Evolutionary conservation across 371 early-diverging fungal species (phyloP), one percentile per base, ranked within the genome.

Genomic region (Smittium mucronatum): DNA sequence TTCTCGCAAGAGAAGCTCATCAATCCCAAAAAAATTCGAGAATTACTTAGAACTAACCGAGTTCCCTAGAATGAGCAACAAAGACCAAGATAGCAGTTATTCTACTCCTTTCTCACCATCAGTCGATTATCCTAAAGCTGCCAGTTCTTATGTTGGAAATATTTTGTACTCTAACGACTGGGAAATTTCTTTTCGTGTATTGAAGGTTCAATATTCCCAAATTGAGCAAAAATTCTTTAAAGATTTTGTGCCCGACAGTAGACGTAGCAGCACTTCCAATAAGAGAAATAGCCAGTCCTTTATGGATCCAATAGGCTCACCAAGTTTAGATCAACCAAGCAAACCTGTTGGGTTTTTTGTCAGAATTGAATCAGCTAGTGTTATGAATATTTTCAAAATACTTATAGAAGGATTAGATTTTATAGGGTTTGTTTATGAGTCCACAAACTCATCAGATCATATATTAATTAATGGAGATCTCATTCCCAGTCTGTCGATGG

Each of bases 181-280:
- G 65, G 79, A 78, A 16, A 69, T 78, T 34, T 67, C 78, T 15
- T 47, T 78, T 33, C 69, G 75, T 11, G 76, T 78, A 11, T 57
- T 78, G n/a, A 78, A 76, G 28, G 79, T 78, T 25, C 78, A 79
- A 70, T 74, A 79, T 34, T 58, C 73, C 1, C 69, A 32, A 5
- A 31, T 5, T 34, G 65, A 65, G 25, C 32, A 32, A n/a, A 26
- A 34, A 33, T 5, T 36, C n/a, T 65, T n/a, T n/a, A 32, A 34
- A 34, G 34, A 36, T 25, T n/a, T 34, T 5, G 17, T 32, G n/a
- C 32, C 36, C 2, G 65, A 65, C 34, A 65, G 65, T 34, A 28
- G 65, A 33, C n/a, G 32, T 33, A 33, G 65, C n/a, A 65, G 65
- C n/a, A 65, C 34, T 1, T 65, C 65, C n/a, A 65, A 34, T 36